Evolutionary conservation across 768 basidiomycete genomes (phyloP), one percentile per base, ranked within the genome.

Genomic region (Lactarius deliciosus): DNA sequence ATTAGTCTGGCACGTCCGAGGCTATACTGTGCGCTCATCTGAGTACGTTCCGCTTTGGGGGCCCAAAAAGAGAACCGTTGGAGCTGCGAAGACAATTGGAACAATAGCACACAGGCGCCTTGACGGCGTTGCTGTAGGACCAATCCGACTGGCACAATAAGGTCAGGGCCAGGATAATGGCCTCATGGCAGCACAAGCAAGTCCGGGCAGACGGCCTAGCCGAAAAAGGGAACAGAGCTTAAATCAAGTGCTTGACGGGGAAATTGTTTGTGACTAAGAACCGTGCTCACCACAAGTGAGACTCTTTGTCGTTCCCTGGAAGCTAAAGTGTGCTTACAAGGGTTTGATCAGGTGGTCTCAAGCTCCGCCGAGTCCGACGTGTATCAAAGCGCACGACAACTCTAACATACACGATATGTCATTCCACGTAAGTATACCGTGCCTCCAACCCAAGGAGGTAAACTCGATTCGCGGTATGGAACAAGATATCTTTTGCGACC

Each of bases 381-480:
- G 22, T 50, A 50, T 22, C 11, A 50, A 50, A 50, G 22, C 47
- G 11, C n/a, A 22, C 22, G 11, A 22, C n/a, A 47, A 47, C 10
- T 47, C 45, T 50, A 50, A 22, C 22, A 22, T 50, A 50, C 47
- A 50, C 22, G 54, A 30, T 34, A 28, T 18, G 15, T 22, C 13
- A 53, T 7, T 28, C 45, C 20, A 20, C 30, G 3, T 30, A 45
- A 34, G 18, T 16, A 22, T 25, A 18, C 28, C 40, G 60, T 10
- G 79, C 79, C 59, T 76, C 62, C 50, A 90, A 77, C 1, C 79
- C 81, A 57, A 92, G 76, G 9, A 79, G 78, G 71, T 92, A 92
- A 20, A 92, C 59, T 38, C 74, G 77, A 74, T 89, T 88, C 5
- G 91, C 81, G 57, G 86, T 92, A 60, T 86, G 79, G 72, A 91